Evolutionary conservation across 1,284 basidiomycete genomes (phyloP).

Genomic region (Ustilago xerochloae): DNA sequence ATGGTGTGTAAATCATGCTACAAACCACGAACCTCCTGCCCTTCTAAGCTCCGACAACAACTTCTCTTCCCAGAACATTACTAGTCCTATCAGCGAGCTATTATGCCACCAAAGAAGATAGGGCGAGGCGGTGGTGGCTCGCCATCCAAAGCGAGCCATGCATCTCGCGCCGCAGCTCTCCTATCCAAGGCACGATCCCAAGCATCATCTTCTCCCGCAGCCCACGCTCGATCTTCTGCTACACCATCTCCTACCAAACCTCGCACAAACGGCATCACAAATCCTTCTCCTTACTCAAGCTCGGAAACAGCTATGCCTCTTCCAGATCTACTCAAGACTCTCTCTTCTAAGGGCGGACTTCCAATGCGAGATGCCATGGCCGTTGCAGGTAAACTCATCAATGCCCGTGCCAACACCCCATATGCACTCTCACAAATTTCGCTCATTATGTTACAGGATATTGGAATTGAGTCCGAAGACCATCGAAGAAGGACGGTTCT

Average conservation of each 20-base stretch:
- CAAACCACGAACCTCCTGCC: too few species aligned
- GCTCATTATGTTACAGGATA: conserved; percentile 48
- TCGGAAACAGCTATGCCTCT: conserved; percentile 30
- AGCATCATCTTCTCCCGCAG: conserved; percentile 31
- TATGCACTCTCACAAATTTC: conserved; percentile 41
- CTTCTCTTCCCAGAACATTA: neutral
- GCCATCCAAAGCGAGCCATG: conserved; percentile 36
- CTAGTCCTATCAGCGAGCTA: too few species aligned
- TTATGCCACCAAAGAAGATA: conserved; percentile 35
- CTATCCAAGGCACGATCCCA: conserved; percentile 42
- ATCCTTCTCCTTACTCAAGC: neutral
- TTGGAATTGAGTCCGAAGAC: conserved; percentile 51
- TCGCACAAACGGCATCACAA: neutral
- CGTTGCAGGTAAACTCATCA: conserved; percentile 56
- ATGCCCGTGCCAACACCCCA: conserved; percentile 46
- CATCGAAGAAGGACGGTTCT: conserved; percentile 47
- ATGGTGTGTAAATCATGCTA: too few species aligned
- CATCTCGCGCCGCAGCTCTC: conserved; percentile 38
- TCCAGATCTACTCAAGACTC: conserved; percentile 44
- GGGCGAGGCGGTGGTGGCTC: conserved; percentile 10
- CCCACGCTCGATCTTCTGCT: conserved; percentile 28
- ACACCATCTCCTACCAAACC: conserved; percentile 23
- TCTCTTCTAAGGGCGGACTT: conserved; percentile 45
- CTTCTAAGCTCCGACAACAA: too few species aligned
- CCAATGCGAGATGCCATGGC: conserved; percentile 55